Percentiles rank a stretch among this genome's conserved stretches.
phyloP scores from a whole-genome alignment of 129 eudicot genomes.

The Arctium minus region DNA sequence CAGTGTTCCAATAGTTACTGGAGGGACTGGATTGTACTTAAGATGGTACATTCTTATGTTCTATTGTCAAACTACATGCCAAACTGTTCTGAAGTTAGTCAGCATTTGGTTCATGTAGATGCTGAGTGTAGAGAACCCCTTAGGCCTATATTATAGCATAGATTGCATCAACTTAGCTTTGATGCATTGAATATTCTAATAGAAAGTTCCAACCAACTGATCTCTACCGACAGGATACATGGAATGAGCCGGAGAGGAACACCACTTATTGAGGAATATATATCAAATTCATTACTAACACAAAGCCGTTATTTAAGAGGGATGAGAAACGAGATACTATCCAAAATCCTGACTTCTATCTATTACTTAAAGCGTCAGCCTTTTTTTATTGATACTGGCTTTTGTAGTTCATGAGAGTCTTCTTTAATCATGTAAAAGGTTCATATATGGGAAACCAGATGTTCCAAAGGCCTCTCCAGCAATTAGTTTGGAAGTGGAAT shows the following conservation, averaged over 20 bases:
- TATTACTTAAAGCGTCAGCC: background rate
- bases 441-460: slow-evolving; percentile 94
- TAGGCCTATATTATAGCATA: background rate
- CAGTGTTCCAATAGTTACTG: slow-evolving; percentile 82
- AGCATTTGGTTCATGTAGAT: background rate
- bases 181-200: background rate
- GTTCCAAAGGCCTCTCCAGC: slow-evolving; percentile 84
- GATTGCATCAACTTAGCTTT: background rate
- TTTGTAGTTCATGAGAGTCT: background rate
- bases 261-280: background rate
- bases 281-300: background rate
- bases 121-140: background rate
- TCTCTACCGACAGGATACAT: background rate
- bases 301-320: background rate
- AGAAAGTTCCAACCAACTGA: background rate
- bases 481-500: slow-evolving; percentile 55
- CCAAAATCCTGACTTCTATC: background rate
- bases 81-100: background rate
- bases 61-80: background rate
- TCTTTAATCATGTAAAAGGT: slow-evolving; percentile 47
- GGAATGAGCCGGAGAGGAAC: background rate
- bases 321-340: background rate
- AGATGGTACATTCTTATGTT: slow-evolving; percentile 56
- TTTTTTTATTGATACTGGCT: background rate
- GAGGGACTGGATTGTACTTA: slow-evolving; percentile 93